Conservation (phyloP, 805 yeast genomes). For the Teunomyces tritomae region DNA sequence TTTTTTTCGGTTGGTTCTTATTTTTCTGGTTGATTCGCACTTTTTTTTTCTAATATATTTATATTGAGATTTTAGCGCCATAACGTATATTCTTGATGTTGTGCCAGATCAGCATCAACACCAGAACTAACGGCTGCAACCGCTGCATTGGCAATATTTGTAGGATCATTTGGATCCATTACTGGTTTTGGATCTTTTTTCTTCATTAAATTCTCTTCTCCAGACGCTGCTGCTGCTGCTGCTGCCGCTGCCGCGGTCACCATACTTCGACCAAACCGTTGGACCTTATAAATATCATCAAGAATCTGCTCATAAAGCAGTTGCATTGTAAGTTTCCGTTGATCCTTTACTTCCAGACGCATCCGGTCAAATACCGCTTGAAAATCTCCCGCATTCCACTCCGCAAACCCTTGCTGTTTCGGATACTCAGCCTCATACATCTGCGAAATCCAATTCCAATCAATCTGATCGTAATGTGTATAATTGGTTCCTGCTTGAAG, state of each 20-base stretch:
- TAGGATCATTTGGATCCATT: constrained; percentile 20
- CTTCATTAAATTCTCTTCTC: not conserved
- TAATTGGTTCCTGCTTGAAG: constrained; percentile 23
- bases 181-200: not conserved
- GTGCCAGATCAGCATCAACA: constrained; percentile 24
- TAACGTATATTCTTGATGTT: constrained; percentile 35
- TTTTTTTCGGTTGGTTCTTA: not conserved
- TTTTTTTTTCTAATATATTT: not conserved
- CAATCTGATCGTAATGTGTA: constrained; percentile 24
- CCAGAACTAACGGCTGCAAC: constrained; percentile 35
- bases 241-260: too few relatives aligned
- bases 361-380: constrained; percentile 59
- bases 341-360: constrained; percentile 50
- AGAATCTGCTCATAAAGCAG: constrained; percentile 2
- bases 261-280: not conserved
- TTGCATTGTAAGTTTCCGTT: constrained; percentile 13
- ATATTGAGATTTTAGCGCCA: constrained; percentile 24
- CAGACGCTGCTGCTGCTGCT: too few relatives aligned
- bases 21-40: not conserved
- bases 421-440: constrained; percentile 15
- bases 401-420: not conserved
- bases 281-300: not conserved
- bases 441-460: constrained; percentile 31
- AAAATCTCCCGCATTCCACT: constrained; percentile 64
- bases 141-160: constrained; percentile 36